Percentiles rank a stretch among this genome's conserved stretches.
Evolutionary conservation across 2,329 filamentous ascomycete genomes (phyloP).

Genomic region (Chrysoporthe puriensis): DNA sequence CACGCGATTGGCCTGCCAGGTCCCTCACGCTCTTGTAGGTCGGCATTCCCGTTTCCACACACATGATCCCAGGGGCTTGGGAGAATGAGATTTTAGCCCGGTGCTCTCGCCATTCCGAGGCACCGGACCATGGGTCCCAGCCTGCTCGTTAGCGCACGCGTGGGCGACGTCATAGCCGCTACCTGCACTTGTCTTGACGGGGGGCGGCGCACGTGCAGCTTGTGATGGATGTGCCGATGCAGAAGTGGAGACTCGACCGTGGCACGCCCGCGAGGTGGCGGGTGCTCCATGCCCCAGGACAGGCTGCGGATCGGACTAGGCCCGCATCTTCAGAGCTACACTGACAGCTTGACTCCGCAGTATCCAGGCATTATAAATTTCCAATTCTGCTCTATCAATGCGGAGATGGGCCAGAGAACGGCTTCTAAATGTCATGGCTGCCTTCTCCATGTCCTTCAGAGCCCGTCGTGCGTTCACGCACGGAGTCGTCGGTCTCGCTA

Average conservation of each 20-base stretch:
- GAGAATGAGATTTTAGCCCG: slow-evolving; percentile 12
- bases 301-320: no score
- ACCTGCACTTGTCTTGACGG: not conserved
- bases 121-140: not conserved
- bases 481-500: slow-evolving; percentile 25
- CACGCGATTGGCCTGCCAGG: not conserved
- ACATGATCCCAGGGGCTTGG: not conserved
- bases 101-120: slow-evolving; percentile 6
- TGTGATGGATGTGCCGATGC: not conserved
- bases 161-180: not conserved
- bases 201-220: not conserved
- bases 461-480: slow-evolving; percentile 1
- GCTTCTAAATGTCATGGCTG: not conserved
- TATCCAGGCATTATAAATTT: not conserved
- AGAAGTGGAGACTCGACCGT: not conserved
- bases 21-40: not conserved
- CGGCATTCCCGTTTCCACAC: slow-evolving; percentile 11
- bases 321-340: no score
- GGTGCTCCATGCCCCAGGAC: no score
- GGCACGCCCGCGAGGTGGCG: no score
- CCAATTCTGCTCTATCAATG: slow-evolving; percentile 1
- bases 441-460: not conserved
- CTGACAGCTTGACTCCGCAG: not conserved
- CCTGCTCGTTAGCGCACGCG: not conserved
- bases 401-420: not conserved